Base-by-base conservation (phyloP, 2,329 filamentous ascomycete species). In the Xylariaceae sp. region DNA sequence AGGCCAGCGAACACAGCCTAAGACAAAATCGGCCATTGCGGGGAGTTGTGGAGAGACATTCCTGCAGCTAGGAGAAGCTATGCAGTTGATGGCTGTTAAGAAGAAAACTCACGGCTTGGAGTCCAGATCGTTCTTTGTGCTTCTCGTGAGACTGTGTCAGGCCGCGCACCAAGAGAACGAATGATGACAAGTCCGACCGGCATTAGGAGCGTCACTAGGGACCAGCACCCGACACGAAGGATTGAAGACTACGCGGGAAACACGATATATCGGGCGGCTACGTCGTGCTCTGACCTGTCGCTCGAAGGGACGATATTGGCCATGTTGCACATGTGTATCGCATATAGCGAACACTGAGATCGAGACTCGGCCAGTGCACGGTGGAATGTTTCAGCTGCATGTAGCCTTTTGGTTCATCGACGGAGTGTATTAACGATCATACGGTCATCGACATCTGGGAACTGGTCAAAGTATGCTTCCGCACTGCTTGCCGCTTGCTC, bases 371-470 rank as follows among this genome's bases (percentile, higher is more conserved):
- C 17, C 11, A 41, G 33, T 22, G 31, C 18, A 41, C 43, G 27
- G 44, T 30, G 49, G 48, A 11, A 42, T 47, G 43, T 40, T 33
- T 51, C 15, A 40, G 33, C 46, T 54, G 52, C 49, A 45, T 42
- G 17, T 42, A 22, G 39, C 52, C 22, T 27, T 7, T n/a, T 27
- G 7, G 22, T 27, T 27, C 22, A 27, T 27, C 4, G 22, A 27
- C 4, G 4, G 22, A 27, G 22, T 27, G 22, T 27, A 27, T 27
- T 7, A 4, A 27, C 4, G 7, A 27, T 27, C 22, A 27, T 27
- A 27, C 22, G 4, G 22, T 27, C 22, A 27, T 27, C 22, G 22
- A 27, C 22, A 27, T 27, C n/a, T n/a, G n/a, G n/a, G n/a, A n/a
- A n/a, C n/a, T n/a, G n/a, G n/a, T n/a, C n/a, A n/a, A n/a, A n/a